Evolutionary conservation across 208 protist species (phyloP), one percentile per base, ranked within the genome.

Genomic region (Leishmania tarentolae): DNA sequence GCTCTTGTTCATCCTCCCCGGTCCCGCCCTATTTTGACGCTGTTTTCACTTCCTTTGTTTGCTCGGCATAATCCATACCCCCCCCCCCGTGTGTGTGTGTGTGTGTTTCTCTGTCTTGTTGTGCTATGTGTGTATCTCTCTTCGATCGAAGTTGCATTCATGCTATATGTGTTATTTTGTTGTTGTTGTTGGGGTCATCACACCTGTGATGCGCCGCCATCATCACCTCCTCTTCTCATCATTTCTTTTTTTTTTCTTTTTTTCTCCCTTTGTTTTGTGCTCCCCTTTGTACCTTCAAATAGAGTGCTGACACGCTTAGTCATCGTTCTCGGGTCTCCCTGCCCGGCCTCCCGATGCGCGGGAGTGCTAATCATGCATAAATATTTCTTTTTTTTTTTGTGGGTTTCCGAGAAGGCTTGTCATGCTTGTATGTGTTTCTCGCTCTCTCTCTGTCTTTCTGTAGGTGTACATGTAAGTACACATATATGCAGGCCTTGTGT

Each of bases 381-480:
- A 13, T 70, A 80, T 56, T 66, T 87, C 44, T 87, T 35, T 70
- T 83, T 56, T 66, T 87, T 40, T 87, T 80, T 63, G 61, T n/a
- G n/a, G n/a, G n/a, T n/a, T n/a, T 78, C 9, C 15, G 50, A 6
- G 21, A 53, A 53, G 50, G 50, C 50, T 17, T 52, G 13, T 15
- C 46, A 2, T 52, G 47, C 47, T 1, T 53, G 50, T 17, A 0
- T 21, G 50, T 17, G 8, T 75, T 70, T 81, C 79, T n/a, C 21
- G 17, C 56, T 61, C 2, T 61, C 53, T 59, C 3, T 59, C 24
- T 61, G 6, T 61, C 53, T 59, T 1, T 59, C 24, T 61, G 24
- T 53, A 53, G 50, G 50, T 53, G 50, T 53, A 21, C 15, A 21
- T 40, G 59, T 37, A 11, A 53, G 31, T 47, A 35, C 35, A 42